Percentiles rank a stretch among this genome's conserved stretches.
Conservation (phyloP, 2,329 filamentous ascomycete genomes). For the Hypoxylon sp. region DNA sequence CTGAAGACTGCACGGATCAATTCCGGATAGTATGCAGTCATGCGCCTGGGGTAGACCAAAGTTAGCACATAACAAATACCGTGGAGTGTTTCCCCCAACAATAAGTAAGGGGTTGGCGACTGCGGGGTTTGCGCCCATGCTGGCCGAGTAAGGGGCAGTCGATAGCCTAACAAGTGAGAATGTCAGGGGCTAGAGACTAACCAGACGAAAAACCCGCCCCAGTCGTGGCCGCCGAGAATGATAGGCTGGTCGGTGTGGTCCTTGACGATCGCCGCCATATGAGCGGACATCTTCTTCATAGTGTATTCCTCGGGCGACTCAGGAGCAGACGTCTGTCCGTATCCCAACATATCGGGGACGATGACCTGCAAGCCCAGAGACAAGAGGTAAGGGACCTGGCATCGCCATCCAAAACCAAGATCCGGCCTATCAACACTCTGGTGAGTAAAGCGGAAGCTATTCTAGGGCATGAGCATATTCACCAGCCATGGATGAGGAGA, state of each 20-base stretch:
- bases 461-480: constrained; percentile 6
- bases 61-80: constrained; percentile 13
- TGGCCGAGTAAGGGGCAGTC: not conserved
- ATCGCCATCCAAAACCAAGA: constrained; percentile 86
- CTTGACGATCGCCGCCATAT: constrained; percentile 80
- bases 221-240: constrained; percentile 92
- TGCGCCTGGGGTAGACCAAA: constrained; percentile 60
- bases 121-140: not conserved
- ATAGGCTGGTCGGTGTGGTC: constrained; percentile 70
- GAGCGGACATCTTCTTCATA: constrained; percentile 79
- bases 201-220: constrained; percentile 86
- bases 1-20: constrained; percentile 82
- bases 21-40: constrained; percentile 79
- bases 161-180: not conserved
- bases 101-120: not conserved
- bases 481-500: constrained; percentile 60
- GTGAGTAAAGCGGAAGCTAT: constrained; percentile 14
- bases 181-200: constrained; percentile 29
- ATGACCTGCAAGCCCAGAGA: constrained; percentile 83
- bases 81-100: not conserved
- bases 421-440: constrained; percentile 81
- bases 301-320: constrained; percentile 74
- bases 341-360: constrained; percentile 89
- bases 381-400: constrained; percentile 84
- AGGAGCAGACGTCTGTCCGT: constrained; percentile 81